These are phyloP conservation scores for Globisporangium uncinulatum DNA, from an alignment of 352 stramenopile species.

Conservation along the genomic window DNA sequence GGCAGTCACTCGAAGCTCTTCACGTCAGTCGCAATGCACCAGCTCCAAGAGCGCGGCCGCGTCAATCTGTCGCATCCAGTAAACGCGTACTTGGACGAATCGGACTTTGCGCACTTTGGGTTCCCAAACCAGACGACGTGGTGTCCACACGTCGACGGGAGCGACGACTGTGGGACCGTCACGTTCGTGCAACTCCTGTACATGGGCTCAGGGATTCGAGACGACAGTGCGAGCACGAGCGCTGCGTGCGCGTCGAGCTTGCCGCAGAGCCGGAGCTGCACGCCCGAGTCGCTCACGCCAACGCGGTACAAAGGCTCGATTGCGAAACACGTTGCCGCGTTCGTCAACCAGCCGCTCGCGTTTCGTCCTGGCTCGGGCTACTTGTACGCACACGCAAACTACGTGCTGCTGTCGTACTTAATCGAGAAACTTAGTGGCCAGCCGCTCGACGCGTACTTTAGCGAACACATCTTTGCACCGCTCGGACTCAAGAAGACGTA, in stretches of 20 bases:
- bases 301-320: conserved; percentile 23
- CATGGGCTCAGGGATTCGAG: conserved; percentile 48
- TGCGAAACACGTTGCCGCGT: conserved; percentile 29
- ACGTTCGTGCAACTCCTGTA: conserved; percentile 64
- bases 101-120: conserved; percentile 45
- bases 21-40: conserved; percentile 41
- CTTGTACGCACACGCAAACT: conserved; percentile 46
- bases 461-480: conserved; percentile 28
- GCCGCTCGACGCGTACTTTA: conserved; percentile 30
- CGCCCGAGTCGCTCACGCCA: conserved; percentile 5
- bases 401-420: conserved; percentile 52
- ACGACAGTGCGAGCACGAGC: conserved; percentile 16
- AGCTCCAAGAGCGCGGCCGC: conserved; percentile 41
- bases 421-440: conserved; percentile 54
- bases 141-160: conserved; percentile 32
- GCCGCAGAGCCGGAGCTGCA: neutral
- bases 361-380: conserved; percentile 51
- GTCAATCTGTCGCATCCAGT: conserved; percentile 32
- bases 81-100: conserved; percentile 24
- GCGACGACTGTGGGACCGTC: conserved; percentile 28
- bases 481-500: conserved; percentile 35
- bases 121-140: conserved; percentile 40
- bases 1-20: conserved; percentile 59
- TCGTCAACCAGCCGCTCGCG: conserved; percentile 45
- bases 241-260: neutral